Base-by-base conservation (phyloP, 768 basidiomycete genomes). In the Macrolepiota dolichaula region DNA sequence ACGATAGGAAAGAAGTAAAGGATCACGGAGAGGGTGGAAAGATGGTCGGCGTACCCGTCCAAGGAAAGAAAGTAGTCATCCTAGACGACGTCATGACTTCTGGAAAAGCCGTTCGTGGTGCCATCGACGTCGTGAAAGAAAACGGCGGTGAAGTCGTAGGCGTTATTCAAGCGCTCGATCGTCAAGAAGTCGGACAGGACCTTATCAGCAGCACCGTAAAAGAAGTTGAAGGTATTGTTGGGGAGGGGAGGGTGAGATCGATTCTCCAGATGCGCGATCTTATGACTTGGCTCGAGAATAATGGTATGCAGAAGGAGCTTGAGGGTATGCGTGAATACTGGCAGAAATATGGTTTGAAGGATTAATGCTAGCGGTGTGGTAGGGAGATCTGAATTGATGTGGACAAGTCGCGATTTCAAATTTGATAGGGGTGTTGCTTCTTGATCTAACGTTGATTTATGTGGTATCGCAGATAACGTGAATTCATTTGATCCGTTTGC, bases 1-100 rank as follows among this genome's bases (percentile, higher is more conserved):
- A 95, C 67, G 95, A 98, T 70, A 85, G 96, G 51, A 99, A 99
- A 74, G 96, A 99, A 73, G 87, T 79, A 24, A 99, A 99, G 72
- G 91, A 92, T 64, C 96, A 99, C 68, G 96, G 96, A 3, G 96
- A 99, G 72, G 96, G 97, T 3, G 96, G 96, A 0, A 80, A 81
- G 53, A 83, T 96, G 70, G 94, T 99, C 63, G 97, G 96, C 22
- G 87, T 89, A 2, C 76, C 89, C 2, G 81, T 97, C n/a, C 77
- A 82, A 56, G 93, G 90, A 24, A 88, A 91, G 71, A 79, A 81
- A 53, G 92, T 98, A 2, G 84, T 98, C 54, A 84, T 98, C 49
- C 79, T 98, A 36, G 96, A 99, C 78, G 96, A 99, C 66, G 97
- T 99, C 55, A 93, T 98, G 81, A 98, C 97, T 1, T 84, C 89